Base-by-base conservation (phyloP, 164 flowering plant genomes). In the Vitis cinerea region DNA sequence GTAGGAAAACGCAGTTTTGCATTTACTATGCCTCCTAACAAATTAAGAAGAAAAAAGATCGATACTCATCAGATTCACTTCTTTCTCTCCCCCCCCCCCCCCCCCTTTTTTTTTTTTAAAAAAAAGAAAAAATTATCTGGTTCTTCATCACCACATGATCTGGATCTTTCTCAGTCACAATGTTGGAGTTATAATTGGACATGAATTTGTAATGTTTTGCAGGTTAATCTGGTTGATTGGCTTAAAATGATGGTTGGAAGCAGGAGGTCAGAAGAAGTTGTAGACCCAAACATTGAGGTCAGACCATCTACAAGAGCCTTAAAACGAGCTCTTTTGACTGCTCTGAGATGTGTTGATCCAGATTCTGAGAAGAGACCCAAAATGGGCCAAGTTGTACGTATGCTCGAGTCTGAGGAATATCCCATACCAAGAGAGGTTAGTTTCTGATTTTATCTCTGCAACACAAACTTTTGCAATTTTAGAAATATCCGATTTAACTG, bases 151-250 rank as follows among this genome's bases (percentile, higher is more conserved):
- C 44, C 44, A n/a, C 4, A 52, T 52, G 55, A 9, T 11, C 27
- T 44, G 19, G 10, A 9, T 19, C 14, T 16, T 17, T 27, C 2
- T 9, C 30, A 15, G 27, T 47, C 16, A 50, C n/a, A 10, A 17
- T 37, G 30, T 52, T 3, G 8, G n/a, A 57, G n/a, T 61, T 57
- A 64, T 55, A 37, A 27, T 30, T 52, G 53, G 53, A 52, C 31
- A 64, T 60, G 48, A 49, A 71, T 61, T 67, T 1, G 6, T 56
- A 48, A 27, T 66, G 51, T 8, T 54, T 37, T 65, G 50, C 84
- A 89, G 94, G 92, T 88, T 17, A 89, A 89, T 86, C 79, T 89
- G 70, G 90, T 89, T 9, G 94, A 89, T 66, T 89, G 94, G 94
- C 79, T 89, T 65, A 89, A 89, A 77, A 89, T 89, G 90, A 89